Percentiles rank a stretch among this genome's conserved stretches.
These are phyloP conservation scores for Aspergillus saccharolyticus DNA, from an alignment of 495 filamentous ascomycete genomes.

Conservation along the genomic window DNA sequence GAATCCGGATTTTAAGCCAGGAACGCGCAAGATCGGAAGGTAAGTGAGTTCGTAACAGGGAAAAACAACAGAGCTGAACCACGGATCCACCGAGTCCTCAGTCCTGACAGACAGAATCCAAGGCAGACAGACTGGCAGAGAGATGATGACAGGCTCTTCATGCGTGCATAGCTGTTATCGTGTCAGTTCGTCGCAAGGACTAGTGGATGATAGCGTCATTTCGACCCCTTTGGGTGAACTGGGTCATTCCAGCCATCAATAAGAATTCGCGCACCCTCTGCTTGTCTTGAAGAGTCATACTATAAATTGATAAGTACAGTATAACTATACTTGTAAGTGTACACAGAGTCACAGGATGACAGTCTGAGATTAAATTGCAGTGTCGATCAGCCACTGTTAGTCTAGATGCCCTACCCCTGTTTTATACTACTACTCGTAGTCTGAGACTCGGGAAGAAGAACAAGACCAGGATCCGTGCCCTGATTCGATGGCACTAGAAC, in stretches of 20 bases:
- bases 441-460: too few species aligned
- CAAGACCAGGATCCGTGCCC: neutral
- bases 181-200: neutral
- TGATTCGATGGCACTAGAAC: neutral
- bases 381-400: too few species aligned
- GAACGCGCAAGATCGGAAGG: neutral
- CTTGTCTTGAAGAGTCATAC: neutral
- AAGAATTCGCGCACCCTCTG: neutral
- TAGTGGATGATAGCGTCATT: slow-evolving; percentile 2
- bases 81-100: slow-evolving; percentile 8
- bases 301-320: too few species aligned
- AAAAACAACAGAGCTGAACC: slow-evolving; percentile 5
- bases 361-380: too few species aligned
- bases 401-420: too few species aligned
- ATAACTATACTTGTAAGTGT: too few species aligned
- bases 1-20: slow-evolving; percentile 5
- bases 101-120: neutral
- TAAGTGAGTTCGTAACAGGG: slow-evolving; percentile 1
- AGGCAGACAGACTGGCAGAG: neutral
- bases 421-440: too few species aligned
- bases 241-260: neutral
- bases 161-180: neutral
- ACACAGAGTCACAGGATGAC: too few species aligned
- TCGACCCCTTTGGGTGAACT: neutral
- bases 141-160: too few species aligned